Evolutionary conservation across 2,329 filamentous ascomycete genomes (phyloP), one percentile per base, ranked within the genome.

Genomic region (Paraconiothyrium sp.): DNA sequence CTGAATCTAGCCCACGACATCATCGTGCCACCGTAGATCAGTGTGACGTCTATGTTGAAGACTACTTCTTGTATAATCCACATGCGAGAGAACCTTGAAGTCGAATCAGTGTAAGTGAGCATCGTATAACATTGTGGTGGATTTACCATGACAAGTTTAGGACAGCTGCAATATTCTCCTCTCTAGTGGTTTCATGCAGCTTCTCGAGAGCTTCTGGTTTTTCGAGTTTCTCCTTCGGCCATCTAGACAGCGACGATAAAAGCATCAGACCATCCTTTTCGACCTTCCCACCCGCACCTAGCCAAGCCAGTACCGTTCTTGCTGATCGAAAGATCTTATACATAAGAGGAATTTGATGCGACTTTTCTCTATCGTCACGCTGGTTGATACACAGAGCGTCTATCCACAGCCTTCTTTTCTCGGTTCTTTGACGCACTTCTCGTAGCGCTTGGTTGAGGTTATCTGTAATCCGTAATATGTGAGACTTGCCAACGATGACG

Each of bases 311-410:
- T 6, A 68, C 62, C 10, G 30, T 47, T 22, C 22, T 55, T 14
- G 67, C 50, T 2, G 20, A 27, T 16, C 61, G 4, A 35, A 62
- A 70, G 41, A 68, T 67, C 5, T 61, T 11, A 11, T 30, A 24
- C 67, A 72, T 71, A 0, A 67, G 14, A n/a, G 62, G 59, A 10
- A 71, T 67, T 43, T 72, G 68, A 0, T 16, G n/a, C 1, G 22
- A 30, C 41, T 65, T 67, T 44, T 69, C 68, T 10, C 41, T 11
- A 9, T 60, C 24, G 14, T 68, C 58, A 1, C 0, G 11, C 24
- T 72, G 68, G 16, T 71, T 67, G 30, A 72, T 70, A 30, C 69
- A 61, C 1, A 62, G 34, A 0, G 67, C 67, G 41, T 70, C 67
- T 0, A 57, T 59, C 68, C 67, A 72, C 3, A 47, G 41, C 11